Evolutionary conservation across 202 grass and related monocot genomes (phyloP).

Genomic region (Saccharum hybrid): DNA sequence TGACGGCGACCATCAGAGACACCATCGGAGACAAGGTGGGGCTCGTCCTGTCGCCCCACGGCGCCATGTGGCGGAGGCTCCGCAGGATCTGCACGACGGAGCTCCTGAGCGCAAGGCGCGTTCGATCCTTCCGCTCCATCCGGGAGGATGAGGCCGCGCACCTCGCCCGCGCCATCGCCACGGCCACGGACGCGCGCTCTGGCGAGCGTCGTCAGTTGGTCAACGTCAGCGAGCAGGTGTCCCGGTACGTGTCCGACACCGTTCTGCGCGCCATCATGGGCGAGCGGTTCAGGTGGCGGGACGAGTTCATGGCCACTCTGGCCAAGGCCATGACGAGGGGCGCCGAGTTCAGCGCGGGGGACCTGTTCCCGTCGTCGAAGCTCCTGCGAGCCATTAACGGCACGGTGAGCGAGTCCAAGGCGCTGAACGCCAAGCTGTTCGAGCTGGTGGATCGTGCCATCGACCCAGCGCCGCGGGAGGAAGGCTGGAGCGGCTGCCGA

Average conservation of each 20-base stretch:
- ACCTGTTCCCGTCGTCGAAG: conserved; percentile 46
- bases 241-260: background rate
- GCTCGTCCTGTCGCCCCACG: conserved; percentile 37
- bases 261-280: background rate
- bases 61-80: conserved; percentile 1
- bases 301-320: too few relatives aligned
- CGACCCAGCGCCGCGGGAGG: background rate
- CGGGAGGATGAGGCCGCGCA: conserved; percentile 53
- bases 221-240: conserved; percentile 25
- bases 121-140: conserved; percentile 49
- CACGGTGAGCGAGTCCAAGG: background rate
- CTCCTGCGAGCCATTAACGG: background rate
- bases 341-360: background rate
- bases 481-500: background rate
- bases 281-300: too few relatives aligned
- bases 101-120: conserved; percentile 44
- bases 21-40: background rate
- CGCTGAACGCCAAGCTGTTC: background rate
- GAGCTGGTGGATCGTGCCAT: conserved; percentile 16
- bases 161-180: conserved; percentile 43
- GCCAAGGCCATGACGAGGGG: too few relatives aligned
- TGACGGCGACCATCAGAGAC: conserved; percentile 19
- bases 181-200: too few relatives aligned
- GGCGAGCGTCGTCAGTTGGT: background rate
- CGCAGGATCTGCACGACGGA: conserved; percentile 57